A percentile compares a stretch with the other conserved stretches of the same genome.
Evolutionary conservation across 768 basidiomycete genomes (phyloP).

Genomic region (Tylopilus felleus): DNA sequence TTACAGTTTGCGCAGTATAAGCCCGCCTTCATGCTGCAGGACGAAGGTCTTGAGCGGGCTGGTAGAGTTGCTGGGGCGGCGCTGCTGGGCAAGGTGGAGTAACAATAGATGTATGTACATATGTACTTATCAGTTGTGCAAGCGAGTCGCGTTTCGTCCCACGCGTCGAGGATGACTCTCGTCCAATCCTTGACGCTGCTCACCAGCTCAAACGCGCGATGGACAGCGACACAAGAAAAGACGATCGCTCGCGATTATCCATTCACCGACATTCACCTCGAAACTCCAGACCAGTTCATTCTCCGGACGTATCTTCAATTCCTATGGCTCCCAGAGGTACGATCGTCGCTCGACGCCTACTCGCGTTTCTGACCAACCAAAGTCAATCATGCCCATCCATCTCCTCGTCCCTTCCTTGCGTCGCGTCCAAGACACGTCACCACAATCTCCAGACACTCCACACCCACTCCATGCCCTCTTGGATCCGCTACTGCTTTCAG

Average conservation of each 20-base stretch:
- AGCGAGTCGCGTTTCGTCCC: background rate
- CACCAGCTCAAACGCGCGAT: conserved; percentile 33
- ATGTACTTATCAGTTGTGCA: background rate
- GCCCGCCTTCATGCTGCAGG: conserved; percentile 79
- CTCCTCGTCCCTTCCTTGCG: conserved; percentile 54
- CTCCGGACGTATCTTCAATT: conserved; percentile 70
- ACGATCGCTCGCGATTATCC: conserved; percentile 54
- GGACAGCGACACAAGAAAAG: conserved; percentile 62
- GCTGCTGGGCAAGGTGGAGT: conserved; percentile 9
- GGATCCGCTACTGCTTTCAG: conserved; percentile 61
- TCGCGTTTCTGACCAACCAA: conserved; percentile 12
- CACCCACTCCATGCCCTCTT: conserved; percentile 60
- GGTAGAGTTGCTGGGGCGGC: conserved; percentile 46
- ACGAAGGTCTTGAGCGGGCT: conserved; percentile 70
- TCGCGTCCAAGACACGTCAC: conserved; percentile 40
- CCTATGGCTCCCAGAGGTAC: conserved; percentile 74
- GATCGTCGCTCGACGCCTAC: background rate
- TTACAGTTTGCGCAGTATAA: conserved; percentile 42
- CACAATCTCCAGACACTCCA: conserved; percentile 30
- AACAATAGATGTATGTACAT: background rate
- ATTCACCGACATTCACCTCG: conserved; percentile 40
- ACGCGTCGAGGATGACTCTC: conserved; percentile 16
- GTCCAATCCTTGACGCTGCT: conserved; percentile 23
- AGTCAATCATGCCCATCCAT: conserved; percentile 72
- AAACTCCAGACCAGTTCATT: conserved; percentile 55